Base-by-base conservation (phyloP, 148 eudicot genomes). In the Linanthus parryae region DNA sequence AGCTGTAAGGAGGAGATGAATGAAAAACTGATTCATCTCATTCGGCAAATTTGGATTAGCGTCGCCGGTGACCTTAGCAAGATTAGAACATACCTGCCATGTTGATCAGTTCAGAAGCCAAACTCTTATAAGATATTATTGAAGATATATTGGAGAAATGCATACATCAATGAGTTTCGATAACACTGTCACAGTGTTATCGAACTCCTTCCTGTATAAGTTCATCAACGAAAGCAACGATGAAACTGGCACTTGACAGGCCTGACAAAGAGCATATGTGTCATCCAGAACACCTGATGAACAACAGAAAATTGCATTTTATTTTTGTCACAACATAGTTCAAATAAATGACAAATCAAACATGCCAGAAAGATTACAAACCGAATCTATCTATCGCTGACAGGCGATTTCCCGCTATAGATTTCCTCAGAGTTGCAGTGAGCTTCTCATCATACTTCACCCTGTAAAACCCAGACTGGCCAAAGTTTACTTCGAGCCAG, bases 211-310 rank as follows among this genome's bases (percentile, higher is more conserved):
- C 36, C 58, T 52, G 52, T 56, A 72, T 21, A 49, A 44, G 11
- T 53, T 44, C 65, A 72, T 62, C 72, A 62, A 58, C 37, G 62
- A 57, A 38, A 71, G 49, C 57, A 70, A 52, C 36, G 66, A 71
- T 33, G 70, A 55, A 21, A 71, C 20, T 36, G 70, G 34, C 18
- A 49, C 59, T 59, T 71, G 30, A n/a, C 66, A 52, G 15, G 66
- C 75, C 56, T 62, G 57, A 47, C 72, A 72, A 58, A 72, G 72
- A 53, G 77, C 72, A 62, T 67, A 72, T 18, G 61, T 52, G 34
- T 71, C 76, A 61, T 66, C 76, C 64, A 71, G 26, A 45, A 71
- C 52, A 35, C 76, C 76, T 71, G n/a, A n/a, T 16, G 28, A 49
- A 11, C 13, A 10, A 28, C 6, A 42, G 21, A 16, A 18, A 16